phyloP scores from a whole-genome alignment of 306 rosid genomes.

The Hippophae gyantsensis region DNA sequence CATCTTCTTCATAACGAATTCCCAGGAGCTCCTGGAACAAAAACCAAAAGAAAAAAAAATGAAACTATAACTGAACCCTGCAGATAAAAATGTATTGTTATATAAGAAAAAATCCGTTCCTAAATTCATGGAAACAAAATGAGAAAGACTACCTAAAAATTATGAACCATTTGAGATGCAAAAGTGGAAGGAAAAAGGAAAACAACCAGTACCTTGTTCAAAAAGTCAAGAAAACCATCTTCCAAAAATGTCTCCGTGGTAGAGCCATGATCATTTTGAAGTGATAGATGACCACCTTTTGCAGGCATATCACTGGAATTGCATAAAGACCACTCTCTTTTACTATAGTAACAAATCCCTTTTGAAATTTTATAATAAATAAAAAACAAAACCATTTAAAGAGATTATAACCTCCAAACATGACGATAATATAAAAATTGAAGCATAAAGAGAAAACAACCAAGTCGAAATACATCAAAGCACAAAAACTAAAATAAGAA shows the following conservation, averaged over 20 bases:
- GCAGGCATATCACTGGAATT: constrained; percentile 44
- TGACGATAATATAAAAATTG: neutral
- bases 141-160: neutral
- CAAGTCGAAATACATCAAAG: neutral
- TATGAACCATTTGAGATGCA: neutral
- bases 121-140: neutral
- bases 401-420: neutral
- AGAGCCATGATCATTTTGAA: constrained; percentile 67
- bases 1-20: constrained; percentile 48
- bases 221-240: constrained; percentile 72
- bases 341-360: neutral
- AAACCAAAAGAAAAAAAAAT: constrained; percentile 10
- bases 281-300: constrained; percentile 52
- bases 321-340: constrained; percentile 3
- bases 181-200: neutral
- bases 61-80: no score
- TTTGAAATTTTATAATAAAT: neutral
- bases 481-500: neutral
- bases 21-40: constrained; percentile 70
- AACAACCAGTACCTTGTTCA: constrained; percentile 57
- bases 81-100: no score
- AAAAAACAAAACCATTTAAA: neutral
- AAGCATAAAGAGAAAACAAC: neutral
- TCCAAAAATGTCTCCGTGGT: constrained; percentile 42
- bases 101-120: neutral